These are phyloP conservation scores for Entamoeba dispar DNA, from an alignment of 208 protist species.

Conservation along the genomic window DNA sequence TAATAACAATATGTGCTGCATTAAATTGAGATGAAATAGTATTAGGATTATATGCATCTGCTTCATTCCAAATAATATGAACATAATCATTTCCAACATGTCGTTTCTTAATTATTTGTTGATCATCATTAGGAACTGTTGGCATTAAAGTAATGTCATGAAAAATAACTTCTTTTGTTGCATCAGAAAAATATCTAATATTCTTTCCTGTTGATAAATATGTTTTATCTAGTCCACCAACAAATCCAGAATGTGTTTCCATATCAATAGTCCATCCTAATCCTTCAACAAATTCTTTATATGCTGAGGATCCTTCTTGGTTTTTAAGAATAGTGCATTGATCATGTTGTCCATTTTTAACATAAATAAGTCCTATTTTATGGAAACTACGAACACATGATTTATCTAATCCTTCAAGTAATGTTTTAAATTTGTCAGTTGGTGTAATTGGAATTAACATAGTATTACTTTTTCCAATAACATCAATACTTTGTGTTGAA, in stretches of 20 bases:
- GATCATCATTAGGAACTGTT: conserved; percentile 29
- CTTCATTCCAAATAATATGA: conserved; percentile 53
- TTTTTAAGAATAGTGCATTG: conserved; percentile 43
- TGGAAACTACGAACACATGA: conserved; percentile 25
- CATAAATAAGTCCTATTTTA: conserved; percentile 52
- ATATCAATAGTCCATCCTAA: conserved; percentile 46
- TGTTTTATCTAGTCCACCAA: conserved; percentile 40
- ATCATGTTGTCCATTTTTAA: conserved; percentile 38
- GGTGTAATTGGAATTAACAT: background rate
- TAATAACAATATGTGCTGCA: conserved; percentile 52
- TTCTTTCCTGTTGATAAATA: conserved; percentile 24
- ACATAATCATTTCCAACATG: conserved; percentile 58
- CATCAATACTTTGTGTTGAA: background rate
- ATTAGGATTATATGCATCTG: conserved; percentile 41
- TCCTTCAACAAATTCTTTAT: conserved; percentile 37
- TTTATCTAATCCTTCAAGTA: background rate
- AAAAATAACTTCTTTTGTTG: conserved; percentile 41
- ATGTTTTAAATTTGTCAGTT: background rate
- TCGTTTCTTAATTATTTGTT: conserved; percentile 45
- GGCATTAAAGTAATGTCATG: conserved; percentile 45
- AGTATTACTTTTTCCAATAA: background rate
- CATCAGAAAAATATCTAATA: conserved; percentile 36
- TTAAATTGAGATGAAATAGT: conserved; percentile 54
- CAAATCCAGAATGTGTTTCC: conserved; percentile 35
- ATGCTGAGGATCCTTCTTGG: conserved; percentile 22